A percentile compares a stretch with the other conserved stretches of the same genome.
These are phyloP conservation scores for Chaetomium sp. DNA, from an alignment of 2,329 filamentous ascomycete species.

Conservation along the genomic window DNA sequence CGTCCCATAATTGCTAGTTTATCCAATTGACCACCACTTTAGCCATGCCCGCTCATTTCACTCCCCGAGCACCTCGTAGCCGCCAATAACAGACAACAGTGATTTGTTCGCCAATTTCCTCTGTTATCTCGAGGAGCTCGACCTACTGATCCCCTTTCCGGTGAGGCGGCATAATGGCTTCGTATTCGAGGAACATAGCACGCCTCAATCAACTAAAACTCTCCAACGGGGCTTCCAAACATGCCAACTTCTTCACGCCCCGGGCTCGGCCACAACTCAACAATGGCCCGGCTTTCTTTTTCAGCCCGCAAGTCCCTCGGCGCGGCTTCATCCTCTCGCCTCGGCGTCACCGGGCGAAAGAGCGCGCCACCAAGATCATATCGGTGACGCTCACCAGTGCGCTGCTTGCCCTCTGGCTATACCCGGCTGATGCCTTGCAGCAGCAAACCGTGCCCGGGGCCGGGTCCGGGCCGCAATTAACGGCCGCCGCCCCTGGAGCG, in stretches of 20 bases:
- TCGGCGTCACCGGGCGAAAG: conserved; percentile 9
- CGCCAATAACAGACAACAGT: too few relatives aligned
- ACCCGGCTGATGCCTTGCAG: conserved; percentile 33
- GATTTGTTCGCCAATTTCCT: too few relatives aligned
- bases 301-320: not conserved
- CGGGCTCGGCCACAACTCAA: not conserved
- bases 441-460: not conserved
- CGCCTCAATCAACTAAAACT: not conserved
- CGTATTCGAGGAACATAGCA: not conserved
- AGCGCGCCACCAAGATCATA: conserved; percentile 25
- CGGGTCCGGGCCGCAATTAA: conserved; percentile 5
- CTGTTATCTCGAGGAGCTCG: too few relatives aligned
- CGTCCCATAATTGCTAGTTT: too few relatives aligned
- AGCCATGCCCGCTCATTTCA: too few relatives aligned
- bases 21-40: too few relatives aligned
- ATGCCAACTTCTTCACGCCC: not conserved
- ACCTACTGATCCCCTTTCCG: too few relatives aligned
- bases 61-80: too few relatives aligned
- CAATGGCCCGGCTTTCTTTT: not conserved
- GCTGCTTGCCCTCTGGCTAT: conserved; percentile 35
- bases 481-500: not conserved
- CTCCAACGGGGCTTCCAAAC: not conserved
- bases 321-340: conserved; percentile 19
- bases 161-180: not conserved
- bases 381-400: conserved; percentile 29